These are phyloP conservation scores for Lactifluus subvellereus DNA, from an alignment of 768 basidiomycete genomes.

Conservation along the genomic window DNA sequence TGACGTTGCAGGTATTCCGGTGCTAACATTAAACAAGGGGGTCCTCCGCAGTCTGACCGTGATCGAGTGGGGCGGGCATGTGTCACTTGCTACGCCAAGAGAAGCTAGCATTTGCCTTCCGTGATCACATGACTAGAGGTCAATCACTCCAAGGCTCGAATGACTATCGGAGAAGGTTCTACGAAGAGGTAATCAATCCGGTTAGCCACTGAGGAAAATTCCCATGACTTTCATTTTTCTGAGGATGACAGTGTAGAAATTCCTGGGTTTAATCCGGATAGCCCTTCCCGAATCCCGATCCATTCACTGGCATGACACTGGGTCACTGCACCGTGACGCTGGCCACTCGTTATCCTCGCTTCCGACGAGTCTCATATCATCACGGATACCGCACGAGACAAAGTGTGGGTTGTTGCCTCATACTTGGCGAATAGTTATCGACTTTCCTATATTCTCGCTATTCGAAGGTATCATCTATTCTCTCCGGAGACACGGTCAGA, in stretches of 20 bases:
- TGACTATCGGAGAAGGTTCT: neutral
- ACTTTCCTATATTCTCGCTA: neutral
- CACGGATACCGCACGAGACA: accelerated
- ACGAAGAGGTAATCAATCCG: neutral
- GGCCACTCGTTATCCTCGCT: too few relatives aligned
- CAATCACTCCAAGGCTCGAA: neutral
- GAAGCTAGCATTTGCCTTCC: neutral
- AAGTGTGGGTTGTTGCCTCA: neutral
- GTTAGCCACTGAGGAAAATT: neutral
- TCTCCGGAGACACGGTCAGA: neutral
- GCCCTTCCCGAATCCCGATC: neutral
- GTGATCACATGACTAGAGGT: neutral
- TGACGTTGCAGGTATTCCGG: neutral
- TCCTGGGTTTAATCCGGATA: too few relatives aligned
- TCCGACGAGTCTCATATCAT: neutral
- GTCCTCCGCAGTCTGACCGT: too few relatives aligned
- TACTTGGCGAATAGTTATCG: neutral
- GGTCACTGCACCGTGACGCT: too few relatives aligned
- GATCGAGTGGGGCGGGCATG: too few relatives aligned
- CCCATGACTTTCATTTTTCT: neutral
- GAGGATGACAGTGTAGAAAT: neutral
- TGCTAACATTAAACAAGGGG: neutral
- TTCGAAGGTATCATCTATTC: neutral
- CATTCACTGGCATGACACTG: too few relatives aligned
- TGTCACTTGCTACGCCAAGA: neutral